These are phyloP conservation scores for Lepidium didymum DNA, from an alignment of 345 rosid genomes.

Conservation along the genomic window DNA sequence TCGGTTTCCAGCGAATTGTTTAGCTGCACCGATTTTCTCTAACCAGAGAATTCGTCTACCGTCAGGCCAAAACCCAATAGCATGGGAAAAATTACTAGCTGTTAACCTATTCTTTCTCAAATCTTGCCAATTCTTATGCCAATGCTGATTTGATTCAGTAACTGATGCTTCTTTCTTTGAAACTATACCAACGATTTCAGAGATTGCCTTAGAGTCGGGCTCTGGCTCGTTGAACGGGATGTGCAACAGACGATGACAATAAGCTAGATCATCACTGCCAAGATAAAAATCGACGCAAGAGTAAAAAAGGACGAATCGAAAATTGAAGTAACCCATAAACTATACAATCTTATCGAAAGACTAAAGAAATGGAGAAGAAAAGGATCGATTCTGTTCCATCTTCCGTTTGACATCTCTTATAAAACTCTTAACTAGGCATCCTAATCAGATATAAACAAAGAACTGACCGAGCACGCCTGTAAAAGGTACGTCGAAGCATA, in stretches of 20 bases:
- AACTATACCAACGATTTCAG: conserved; percentile 1
- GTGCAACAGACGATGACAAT: conserved; percentile 14
- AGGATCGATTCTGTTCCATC: too few species aligned
- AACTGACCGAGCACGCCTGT: conserved; percentile 22
- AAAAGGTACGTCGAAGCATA: conserved; percentile 17
- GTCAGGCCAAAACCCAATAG: conserved; percentile 56
- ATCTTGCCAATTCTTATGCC: conserved; percentile 49
- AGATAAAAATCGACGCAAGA: neutral
- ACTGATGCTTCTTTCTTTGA: neutral
- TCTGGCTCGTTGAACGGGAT: conserved; percentile 12
- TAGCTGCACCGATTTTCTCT: conserved; percentile 54
- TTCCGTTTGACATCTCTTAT: neutral
- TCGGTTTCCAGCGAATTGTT: conserved; percentile 15
- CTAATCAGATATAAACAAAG: neutral
- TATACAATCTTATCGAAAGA: too few species aligned
- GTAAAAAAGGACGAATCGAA: neutral
- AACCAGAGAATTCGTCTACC: conserved; percentile 69
- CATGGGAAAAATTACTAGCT: conserved; percentile 64
- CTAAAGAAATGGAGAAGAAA: too few species aligned
- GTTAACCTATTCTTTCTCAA: conserved; percentile 42
- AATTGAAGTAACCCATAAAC: too few species aligned
- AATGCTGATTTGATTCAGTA: conserved; percentile 21
- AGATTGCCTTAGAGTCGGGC: neutral
- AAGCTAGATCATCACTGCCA: conserved; percentile 18
- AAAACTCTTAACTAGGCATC: neutral